Conservation (phyloP, 2,329 filamentous ascomycete genomes). For the Echinosphaeria canescens region DNA sequence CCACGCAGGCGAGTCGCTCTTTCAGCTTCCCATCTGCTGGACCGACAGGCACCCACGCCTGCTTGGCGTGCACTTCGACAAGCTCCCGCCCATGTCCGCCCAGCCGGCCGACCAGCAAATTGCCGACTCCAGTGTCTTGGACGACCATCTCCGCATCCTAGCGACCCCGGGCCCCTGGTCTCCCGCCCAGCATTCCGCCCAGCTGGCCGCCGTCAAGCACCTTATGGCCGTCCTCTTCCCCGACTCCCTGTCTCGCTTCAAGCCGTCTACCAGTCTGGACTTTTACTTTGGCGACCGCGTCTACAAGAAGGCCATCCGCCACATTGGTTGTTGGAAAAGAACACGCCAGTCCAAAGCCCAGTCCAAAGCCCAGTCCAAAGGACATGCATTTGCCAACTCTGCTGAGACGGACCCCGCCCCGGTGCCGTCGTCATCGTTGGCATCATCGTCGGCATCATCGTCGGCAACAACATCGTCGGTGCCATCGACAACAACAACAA, state of each 20-base stretch:
- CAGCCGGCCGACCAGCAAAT: no score
- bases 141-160: conserved; percentile 14
- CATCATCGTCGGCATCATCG: no score
- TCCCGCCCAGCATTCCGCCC: conserved; percentile 13
- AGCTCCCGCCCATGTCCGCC: conserved; percentile 18
- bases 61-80: conserved; percentile 22
- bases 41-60: conserved; percentile 25
- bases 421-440: no score
- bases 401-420: no score
- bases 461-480: no score
- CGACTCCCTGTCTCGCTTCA: conserved; percentile 9
- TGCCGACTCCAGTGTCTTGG: no score
- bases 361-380: no score
- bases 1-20: conserved; percentile 23
- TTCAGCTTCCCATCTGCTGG: conserved; percentile 30
- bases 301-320: conserved; percentile 19
- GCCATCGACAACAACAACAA: no score
- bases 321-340: no score
- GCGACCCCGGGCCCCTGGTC: conserved; percentile 18
- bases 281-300: conserved; percentile 24
- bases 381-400: no score
- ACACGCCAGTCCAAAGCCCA: no score
- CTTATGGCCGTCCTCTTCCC: conserved; percentile 22
- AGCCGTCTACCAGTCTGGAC: conserved; percentile 17
- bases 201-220: conserved; percentile 17